These are phyloP conservation scores for Lactarius tabidus DNA, from an alignment of 768 basidiomycete genomes.

Conservation along the genomic window DNA sequence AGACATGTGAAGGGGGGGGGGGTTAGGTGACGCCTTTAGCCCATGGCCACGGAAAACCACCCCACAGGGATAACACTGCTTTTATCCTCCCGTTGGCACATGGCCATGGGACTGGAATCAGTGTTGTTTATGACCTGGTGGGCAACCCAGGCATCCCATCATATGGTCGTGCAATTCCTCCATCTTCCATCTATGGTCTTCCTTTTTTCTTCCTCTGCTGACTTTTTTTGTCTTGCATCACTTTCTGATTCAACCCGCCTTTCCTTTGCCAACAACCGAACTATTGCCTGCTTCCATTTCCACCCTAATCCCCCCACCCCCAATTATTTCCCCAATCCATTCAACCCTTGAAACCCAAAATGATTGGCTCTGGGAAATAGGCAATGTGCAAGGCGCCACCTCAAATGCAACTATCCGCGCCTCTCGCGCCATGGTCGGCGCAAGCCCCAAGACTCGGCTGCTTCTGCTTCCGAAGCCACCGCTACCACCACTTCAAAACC, in stretches of 20 bases:
- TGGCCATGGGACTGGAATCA: slow-evolving; percentile 2
- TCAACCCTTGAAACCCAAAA: background rate
- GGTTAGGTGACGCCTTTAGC: background rate
- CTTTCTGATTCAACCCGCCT: background rate
- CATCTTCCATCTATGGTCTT: background rate
- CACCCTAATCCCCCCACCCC: background rate
- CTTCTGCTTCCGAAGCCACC: background rate
- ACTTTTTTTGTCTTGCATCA: background rate
- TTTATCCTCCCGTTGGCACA: slow-evolving; percentile 8
- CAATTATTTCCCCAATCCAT: slow-evolving; percentile 7
- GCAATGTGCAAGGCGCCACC: slow-evolving; percentile 25
- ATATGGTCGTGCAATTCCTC: background rate
- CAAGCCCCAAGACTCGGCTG: slow-evolving; percentile 7
- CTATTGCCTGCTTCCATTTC: background rate
- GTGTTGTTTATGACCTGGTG: background rate
- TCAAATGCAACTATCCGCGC: slow-evolving; percentile 20
- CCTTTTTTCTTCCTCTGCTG: background rate
- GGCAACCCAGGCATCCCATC: background rate
- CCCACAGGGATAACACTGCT: background rate
- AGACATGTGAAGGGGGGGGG: background rate
- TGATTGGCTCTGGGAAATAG: background rate
- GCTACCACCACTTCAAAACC: slow-evolving; percentile 21
- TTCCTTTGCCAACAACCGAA: slow-evolving; percentile 10
- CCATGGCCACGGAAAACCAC: background rate
- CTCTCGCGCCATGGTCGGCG: slow-evolving; percentile 30